Evolutionary conservation across 1,139 yeast species (phyloP).

Genomic region (Pichia sp.): DNA sequence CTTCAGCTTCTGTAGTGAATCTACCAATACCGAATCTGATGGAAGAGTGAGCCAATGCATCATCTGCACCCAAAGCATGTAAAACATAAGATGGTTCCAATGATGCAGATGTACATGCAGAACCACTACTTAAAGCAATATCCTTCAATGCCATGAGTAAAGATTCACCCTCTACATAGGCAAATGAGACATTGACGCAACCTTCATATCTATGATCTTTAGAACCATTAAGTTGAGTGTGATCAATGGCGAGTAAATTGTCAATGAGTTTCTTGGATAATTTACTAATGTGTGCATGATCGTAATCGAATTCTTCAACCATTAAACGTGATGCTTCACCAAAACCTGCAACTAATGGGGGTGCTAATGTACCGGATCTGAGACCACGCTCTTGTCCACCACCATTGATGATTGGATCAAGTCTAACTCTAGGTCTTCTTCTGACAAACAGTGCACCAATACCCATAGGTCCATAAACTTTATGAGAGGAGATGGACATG

Average conservation of each 20-base stretch:
- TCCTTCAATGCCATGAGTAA: slow-evolving; percentile 95
- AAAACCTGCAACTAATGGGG: slow-evolving; percentile 91
- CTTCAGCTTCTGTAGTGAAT: slow-evolving; percentile 92
- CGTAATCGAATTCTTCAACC: slow-evolving; percentile 66
- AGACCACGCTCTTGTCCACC: slow-evolving; percentile 99
- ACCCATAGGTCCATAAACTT: slow-evolving; percentile 98
- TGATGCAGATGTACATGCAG: slow-evolving; percentile 99
- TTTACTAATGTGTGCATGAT: slow-evolving; percentile 57
- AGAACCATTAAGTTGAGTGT: slow-evolving; percentile 88
- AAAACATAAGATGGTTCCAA: slow-evolving; percentile 95
- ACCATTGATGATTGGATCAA: slow-evolving; percentile 91
- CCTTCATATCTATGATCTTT: slow-evolving; percentile 71
- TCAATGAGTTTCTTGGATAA: slow-evolving; percentile 67
- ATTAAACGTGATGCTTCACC: slow-evolving; percentile 96
- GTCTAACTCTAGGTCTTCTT: slow-evolving; percentile 97
- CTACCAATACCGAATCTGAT: slow-evolving; percentile 97
- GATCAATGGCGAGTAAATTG: slow-evolving; percentile 75
- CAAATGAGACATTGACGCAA: slow-evolving; percentile 94
- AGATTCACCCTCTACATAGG: slow-evolving; percentile 97
- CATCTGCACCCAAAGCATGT: slow-evolving; percentile 97
- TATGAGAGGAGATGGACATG: slow-evolving; percentile 91
- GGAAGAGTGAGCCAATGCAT: slow-evolving; percentile 95
- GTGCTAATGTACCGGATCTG: slow-evolving; percentile 94
- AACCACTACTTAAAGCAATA: slow-evolving; percentile 92
- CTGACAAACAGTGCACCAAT: slow-evolving; percentile 93